phyloP scores from a whole-genome alignment of 2,329 filamentous ascomycete species.

The Botryotinia narcissicola region DNA sequence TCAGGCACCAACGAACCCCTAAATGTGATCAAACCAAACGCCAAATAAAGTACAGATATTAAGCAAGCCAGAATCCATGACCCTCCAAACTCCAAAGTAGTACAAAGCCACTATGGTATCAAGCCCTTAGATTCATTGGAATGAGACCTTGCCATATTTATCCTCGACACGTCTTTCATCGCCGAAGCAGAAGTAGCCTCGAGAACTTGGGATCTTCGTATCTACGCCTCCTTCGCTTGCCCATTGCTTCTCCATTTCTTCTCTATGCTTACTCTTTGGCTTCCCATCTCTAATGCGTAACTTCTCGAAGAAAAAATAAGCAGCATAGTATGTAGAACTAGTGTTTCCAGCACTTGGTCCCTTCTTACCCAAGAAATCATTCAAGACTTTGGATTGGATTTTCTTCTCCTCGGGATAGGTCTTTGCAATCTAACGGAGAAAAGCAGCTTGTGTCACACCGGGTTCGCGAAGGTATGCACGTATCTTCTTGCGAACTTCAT shows the following conservation, averaged over 20 bases:
- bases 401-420: conserved; percentile 41
- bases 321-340: conserved; percentile 50
- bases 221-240: conserved; percentile 4
- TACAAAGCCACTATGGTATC: background rate
- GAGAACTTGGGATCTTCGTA: background rate
- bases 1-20: background rate
- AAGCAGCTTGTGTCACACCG: conserved; percentile 50
- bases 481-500: conserved; percentile 58
- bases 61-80: background rate
- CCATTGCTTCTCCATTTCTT: conserved; percentile 48
- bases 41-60: background rate
- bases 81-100: background rate
- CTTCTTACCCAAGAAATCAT: conserved; percentile 50
- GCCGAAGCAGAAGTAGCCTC: background rate
- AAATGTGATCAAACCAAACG: background rate
- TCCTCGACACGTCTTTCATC: conserved; percentile 19
- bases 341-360: conserved; percentile 50
- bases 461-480: conserved; percentile 47
- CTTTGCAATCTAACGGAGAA: conserved; percentile 49
- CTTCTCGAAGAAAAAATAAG: conserved; percentile 61
- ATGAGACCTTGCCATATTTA: conserved; percentile 22
- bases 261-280: conserved; percentile 50
- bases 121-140: background rate
- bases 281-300: conserved; percentile 50
- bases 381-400: conserved; percentile 47